Evolutionary conservation across 371 early-diverging fungal species (phyloP), one percentile per base, ranked within the genome.

Genomic region (Mortierella sp.): DNA sequence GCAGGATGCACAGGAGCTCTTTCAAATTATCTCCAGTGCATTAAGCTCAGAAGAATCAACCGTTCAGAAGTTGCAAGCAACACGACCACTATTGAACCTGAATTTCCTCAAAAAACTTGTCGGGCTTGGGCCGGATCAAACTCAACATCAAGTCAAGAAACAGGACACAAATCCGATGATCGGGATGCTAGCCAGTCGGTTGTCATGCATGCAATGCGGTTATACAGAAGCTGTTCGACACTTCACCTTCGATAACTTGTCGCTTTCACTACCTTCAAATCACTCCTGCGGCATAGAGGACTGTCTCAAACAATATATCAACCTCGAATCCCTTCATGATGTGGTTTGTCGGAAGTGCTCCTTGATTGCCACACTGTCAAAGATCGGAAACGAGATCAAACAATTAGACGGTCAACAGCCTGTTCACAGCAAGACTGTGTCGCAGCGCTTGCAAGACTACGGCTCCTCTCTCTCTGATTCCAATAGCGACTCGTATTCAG

Each of bases 1-100:
- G 66, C 93, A 97, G 92, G 98, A 97, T 84, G 98, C 97, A 0
- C 98, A 97, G 76, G 98, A 97, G 77, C 88, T 97, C 26, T 94
- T 97, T 68, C 95, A 96, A 79, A 89, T 96, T 10, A 92, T 97
- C 18, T 94, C 95, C 11, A 90, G 92, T 52, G 89, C 93, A 40
- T 75, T 97, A 9, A 91, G 93, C 10, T 87, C 90, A 5, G 97
- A 97, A 71, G 93, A 91, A 73, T 85, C 58, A 20, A 54, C 26
- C 0, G 47, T 72, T 22, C 73, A 64, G 52, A 84, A 67, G 45
- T 24, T 32, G 39, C 63, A 43, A 35, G 75, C 70, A 45, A 75
- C 66, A 26, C 73, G 64, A 51, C 84, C 65, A 20, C 69, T 64
- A 39, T 64, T 65, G 73, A 78, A 67, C 18, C 35, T 67, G 61